Conservation (phyloP, 768 basidiomycete species). For the Fomitopsis serialis region DNA sequence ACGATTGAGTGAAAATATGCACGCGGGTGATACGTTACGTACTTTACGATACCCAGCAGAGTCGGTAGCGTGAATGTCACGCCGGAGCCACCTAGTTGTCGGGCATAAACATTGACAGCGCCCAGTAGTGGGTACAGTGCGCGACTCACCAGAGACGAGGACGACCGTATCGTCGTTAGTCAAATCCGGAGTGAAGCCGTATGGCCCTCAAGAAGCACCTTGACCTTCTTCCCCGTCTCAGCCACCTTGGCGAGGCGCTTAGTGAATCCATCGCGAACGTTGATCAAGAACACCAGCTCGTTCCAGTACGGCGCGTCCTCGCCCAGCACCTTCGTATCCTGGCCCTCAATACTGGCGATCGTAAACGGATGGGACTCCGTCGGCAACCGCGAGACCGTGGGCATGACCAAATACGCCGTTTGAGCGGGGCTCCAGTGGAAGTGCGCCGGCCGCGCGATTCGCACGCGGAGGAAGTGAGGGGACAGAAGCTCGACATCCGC, state of each 20-base stretch:
- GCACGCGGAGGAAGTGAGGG: slow-evolving; percentile 41
- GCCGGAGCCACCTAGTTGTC: slow-evolving; percentile 40
- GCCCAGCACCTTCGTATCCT: slow-evolving; percentile 1
- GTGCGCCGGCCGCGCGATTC: slow-evolving; percentile 36
- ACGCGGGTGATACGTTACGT: not conserved
- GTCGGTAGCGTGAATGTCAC: slow-evolving; percentile 42
- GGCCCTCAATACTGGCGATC: slow-evolving; percentile 36
- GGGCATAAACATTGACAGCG: not conserved
- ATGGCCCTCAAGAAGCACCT: slow-evolving; percentile 59
- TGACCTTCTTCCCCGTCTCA: slow-evolving; percentile 25
- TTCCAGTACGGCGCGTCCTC: slow-evolving; percentile 17
- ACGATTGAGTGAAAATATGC: not conserved
- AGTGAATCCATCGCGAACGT: slow-evolving; percentile 58
- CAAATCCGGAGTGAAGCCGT: slow-evolving; percentile 40
- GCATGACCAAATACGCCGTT: slow-evolving; percentile 45
- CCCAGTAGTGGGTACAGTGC: not conserved
- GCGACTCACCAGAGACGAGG: slow-evolving; percentile 41
- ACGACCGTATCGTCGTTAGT: slow-evolving; percentile 39
- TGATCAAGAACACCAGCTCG: slow-evolving; percentile 53
- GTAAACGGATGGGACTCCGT: slow-evolving; percentile 62
- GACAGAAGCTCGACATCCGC: slow-evolving; percentile 39
- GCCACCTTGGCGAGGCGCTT: slow-evolving; percentile 35
- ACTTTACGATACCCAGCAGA: slow-evolving; percentile 40
- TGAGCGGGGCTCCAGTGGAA: slow-evolving; percentile 55
- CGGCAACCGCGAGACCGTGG: slow-evolving; percentile 37